Conservation (phyloP, 805 yeast genomes). For the Barnettozyma californica region DNA sequence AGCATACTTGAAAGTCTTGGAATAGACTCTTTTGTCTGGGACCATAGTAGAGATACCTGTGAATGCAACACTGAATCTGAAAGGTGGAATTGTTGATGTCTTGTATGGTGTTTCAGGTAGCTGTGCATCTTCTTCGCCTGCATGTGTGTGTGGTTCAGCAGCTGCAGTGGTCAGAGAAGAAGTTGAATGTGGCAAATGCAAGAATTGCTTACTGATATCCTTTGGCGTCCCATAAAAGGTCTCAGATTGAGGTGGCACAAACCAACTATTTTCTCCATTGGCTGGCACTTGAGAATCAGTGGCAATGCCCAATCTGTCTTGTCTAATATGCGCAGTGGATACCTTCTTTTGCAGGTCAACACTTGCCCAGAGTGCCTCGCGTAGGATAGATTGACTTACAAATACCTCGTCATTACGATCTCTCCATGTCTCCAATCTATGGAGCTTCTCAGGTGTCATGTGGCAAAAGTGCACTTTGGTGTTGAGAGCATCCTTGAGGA, state of each 20-base stretch:
- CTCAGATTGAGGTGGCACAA: slow-evolving; percentile 42
- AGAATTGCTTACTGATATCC: slow-evolving; percentile 26
- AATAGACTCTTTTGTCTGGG: slow-evolving; percentile 43
- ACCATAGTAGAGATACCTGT: slow-evolving; percentile 40
- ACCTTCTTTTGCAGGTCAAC: slow-evolving; percentile 37
- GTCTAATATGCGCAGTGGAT: slow-evolving; percentile 27
- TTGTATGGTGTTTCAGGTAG: slow-evolving; percentile 24
- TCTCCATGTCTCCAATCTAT: slow-evolving; percentile 35
- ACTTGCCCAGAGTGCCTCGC: slow-evolving; percentile 47
- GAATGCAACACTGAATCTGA: slow-evolving; percentile 48
- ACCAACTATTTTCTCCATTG: slow-evolving; percentile 29
- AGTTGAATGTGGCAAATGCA: background rate
- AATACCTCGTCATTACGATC: slow-evolving; percentile 34
- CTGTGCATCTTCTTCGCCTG: slow-evolving; percentile 13
- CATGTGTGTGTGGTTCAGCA: slow-evolving; percentile 2
- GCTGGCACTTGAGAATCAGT: slow-evolving; percentile 27
- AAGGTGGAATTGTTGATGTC: slow-evolving; percentile 47
- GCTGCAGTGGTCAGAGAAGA: slow-evolving; percentile 4
- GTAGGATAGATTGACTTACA: slow-evolving; percentile 34
- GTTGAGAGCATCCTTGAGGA: slow-evolving; percentile 30
- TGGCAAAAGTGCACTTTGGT: slow-evolving; percentile 43
- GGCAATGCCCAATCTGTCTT: slow-evolving; percentile 19
- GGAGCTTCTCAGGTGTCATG: slow-evolving; percentile 42
- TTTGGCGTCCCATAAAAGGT: slow-evolving; percentile 42
- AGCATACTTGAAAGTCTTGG: slow-evolving; percentile 53